Percentiles rank a stretch among this genome's conserved stretches.
Conservation (phyloP, 305 asterid genomes). For the Plantago lanceolata region DNA sequence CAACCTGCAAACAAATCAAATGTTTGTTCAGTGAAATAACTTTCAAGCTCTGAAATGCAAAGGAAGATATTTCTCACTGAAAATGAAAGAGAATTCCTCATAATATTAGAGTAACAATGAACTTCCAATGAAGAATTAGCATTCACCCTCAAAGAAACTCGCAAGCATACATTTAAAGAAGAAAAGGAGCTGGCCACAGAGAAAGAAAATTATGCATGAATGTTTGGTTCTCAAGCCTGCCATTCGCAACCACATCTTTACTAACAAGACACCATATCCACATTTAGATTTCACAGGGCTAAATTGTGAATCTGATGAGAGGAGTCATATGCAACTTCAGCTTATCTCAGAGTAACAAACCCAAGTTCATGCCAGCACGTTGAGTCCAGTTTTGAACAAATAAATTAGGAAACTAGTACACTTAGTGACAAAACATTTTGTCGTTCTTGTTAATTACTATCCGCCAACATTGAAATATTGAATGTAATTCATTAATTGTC, state of each 20-base stretch:
- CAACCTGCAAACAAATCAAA: slow-evolving; percentile 54
- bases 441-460: slow-evolving; percentile 2
- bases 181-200: neutral
- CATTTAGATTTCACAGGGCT: neutral
- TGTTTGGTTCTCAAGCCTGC: neutral
- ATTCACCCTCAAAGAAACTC: neutral
- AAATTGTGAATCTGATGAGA: neutral
- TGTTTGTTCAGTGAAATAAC: slow-evolving; percentile 13
- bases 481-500: neutral
- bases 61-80: neutral
- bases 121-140: neutral
- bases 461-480: neutral
- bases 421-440: neutral
- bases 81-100: neutral
- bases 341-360: neutral
- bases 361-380: neutral
- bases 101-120: neutral
- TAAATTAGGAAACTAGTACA: neutral
- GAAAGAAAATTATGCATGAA: neutral
- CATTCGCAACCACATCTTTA: neutral
- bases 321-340: neutral
- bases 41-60: neutral
- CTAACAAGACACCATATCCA: neutral
- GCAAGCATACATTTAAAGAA: neutral
- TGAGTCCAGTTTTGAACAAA: neutral